Evolutionary conservation across 768 basidiomycete genomes (phyloP), one percentile per base, ranked within the genome.

Genomic region (Roridomyces roridus): DNA sequence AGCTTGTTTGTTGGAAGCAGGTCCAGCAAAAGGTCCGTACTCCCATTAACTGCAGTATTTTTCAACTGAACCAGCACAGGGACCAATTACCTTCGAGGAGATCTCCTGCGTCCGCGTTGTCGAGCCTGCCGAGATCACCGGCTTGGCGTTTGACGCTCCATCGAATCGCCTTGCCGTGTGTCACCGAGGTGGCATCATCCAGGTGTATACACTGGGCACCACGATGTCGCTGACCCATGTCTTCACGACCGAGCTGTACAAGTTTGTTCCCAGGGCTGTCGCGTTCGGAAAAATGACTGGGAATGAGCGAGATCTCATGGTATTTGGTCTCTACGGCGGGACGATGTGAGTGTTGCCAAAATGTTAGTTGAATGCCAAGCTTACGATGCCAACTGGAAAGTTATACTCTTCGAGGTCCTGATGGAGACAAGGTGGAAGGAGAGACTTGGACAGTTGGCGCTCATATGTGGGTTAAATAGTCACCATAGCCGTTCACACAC

Each of bases 301-400:
- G 2, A 54, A 65, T 37, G 42, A 54, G 17, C 44, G 54, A 37
- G 57, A 57, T 17, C 11, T 67, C 25, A 42, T 65, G 44, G 52
- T 57, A 17, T 67, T 67, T 43, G 54, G 62, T 8, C 51, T 65
- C 17, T 57, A 67, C 31, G 36, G 57, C 45, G 59, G 66, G 14
- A n/a, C 43, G 46, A 59, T 65, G 66, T 65, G 50, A 61, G 64
- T 45, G n/a, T n/a, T n/a, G n/a, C n/a, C n/a, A n/a, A n/a, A n/a
- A n/a, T n/a, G n/a, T n/a, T n/a, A n/a, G n/a, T n/a, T n/a, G n/a
- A n/a, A n/a, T n/a, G n/a, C n/a, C n/a, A n/a, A n/a, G n/a, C n/a
- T n/a, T n/a, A n/a, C n/a, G n/a, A n/a, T n/a, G n/a, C n/a, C n/a
- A n/a, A n/a, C n/a, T 23, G 24, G 4, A 45, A 45, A 66, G 63